Conservation (phyloP, 805 yeast species). For the Monosporozyma servazzii region DNA sequence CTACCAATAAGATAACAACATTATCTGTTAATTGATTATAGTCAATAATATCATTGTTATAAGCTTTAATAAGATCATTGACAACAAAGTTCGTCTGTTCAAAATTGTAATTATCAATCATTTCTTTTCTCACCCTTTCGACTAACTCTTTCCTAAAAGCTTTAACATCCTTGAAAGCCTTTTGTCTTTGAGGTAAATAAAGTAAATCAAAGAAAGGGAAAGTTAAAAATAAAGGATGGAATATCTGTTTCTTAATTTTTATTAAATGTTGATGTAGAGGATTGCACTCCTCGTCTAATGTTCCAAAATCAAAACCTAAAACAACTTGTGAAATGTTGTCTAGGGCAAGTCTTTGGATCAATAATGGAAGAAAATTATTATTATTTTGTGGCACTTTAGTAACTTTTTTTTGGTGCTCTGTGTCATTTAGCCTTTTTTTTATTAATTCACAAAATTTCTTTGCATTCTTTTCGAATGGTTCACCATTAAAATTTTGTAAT, state of each 20-base stretch:
- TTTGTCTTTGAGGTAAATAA: conserved; percentile 39
- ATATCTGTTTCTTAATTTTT: conserved; percentile 42
- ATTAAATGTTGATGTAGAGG: conserved; percentile 35
- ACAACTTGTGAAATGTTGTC: conserved; percentile 44
- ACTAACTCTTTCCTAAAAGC: conserved; percentile 34
- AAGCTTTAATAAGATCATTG: conserved; percentile 34
- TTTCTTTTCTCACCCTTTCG: conserved; percentile 27
- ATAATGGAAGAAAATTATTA: conserved; percentile 16
- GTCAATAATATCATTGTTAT: conserved; percentile 31
- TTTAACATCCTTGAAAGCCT: conserved; percentile 36
- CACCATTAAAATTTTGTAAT: conserved; percentile 40
- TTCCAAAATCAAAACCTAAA: conserved; percentile 40
- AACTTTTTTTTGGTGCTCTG: conserved; percentile 16
- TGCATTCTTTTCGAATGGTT: conserved; percentile 34
- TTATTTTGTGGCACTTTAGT: neutral
- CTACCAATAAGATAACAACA: conserved; percentile 45
- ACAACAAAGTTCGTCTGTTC: conserved; percentile 34
- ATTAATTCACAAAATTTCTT: conserved; percentile 27
- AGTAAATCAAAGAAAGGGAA: conserved; percentile 46
- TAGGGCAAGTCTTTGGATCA: conserved; percentile 39
- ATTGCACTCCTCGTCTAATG: conserved; percentile 27
- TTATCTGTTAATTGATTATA: conserved; percentile 45
- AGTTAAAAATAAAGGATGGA: conserved; percentile 44
- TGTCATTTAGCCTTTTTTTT: conserved; percentile 6
- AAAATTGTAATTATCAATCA: conserved; percentile 25